Conservation (phyloP, 805 yeast genomes). For the Ogataea pilisensis region DNA sequence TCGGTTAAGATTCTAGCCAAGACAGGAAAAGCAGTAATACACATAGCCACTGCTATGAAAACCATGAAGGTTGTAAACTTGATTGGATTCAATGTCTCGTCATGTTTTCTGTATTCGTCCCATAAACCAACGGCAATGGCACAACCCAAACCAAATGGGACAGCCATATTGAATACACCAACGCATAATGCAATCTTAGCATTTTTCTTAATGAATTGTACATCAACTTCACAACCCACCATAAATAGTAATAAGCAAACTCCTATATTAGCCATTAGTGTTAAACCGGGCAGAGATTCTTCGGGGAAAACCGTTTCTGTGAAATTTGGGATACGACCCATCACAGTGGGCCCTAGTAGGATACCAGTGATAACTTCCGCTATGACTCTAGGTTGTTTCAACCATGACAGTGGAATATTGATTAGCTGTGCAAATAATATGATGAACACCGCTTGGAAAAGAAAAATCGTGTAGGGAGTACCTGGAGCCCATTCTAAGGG, state of each 20-base stretch:
- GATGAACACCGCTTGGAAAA: conserved; percentile 66
- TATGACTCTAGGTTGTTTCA: conserved; percentile 76
- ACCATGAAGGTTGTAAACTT: conserved; percentile 74
- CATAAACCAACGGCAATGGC: conserved; percentile 66
- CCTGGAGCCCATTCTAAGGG: conserved; percentile 58
- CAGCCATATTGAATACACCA: conserved; percentile 66
- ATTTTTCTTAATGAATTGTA: conserved; percentile 58
- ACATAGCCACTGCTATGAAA: conserved; percentile 77
- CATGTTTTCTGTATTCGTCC: conserved; percentile 43
- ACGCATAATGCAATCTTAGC: conserved; percentile 59
- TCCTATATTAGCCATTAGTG: conserved; percentile 69
- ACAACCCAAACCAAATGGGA: conserved; percentile 80
- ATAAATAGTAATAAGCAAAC: conserved; percentile 70
- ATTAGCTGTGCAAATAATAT: conserved; percentile 54
- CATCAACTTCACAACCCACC: conserved; percentile 76
- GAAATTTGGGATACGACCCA: conserved; percentile 69
- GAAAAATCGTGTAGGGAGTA: conserved; percentile 63
- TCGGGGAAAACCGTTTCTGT: conserved; percentile 61
- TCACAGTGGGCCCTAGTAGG: conserved; percentile 67
- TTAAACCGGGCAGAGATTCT: conserved; percentile 57
- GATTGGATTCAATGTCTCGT: conserved; percentile 33
- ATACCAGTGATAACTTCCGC: conserved; percentile 81
- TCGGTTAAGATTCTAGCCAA: conserved; percentile 75
- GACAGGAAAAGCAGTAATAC: conserved; percentile 85
- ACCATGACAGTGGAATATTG: conserved; percentile 53